Evolutionary conservation across 257 asterid species (phyloP).

Genomic region (Ligustrum vulgare): DNA sequence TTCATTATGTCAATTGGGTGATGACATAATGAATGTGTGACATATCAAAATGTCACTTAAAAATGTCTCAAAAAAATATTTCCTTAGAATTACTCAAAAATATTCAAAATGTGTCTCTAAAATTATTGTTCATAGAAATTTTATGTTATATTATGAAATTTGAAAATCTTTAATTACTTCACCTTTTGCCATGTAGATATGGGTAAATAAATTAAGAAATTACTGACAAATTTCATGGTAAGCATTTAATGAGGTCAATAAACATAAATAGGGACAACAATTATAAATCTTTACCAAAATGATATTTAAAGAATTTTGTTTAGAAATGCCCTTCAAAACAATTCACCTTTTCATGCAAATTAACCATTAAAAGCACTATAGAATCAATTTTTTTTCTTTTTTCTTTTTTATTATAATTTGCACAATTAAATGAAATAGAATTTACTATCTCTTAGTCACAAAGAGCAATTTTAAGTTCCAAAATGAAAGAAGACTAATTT

Average conservation of each 20-base stretch:
- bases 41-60: no score
- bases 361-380: neutral
- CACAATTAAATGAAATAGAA: neutral
- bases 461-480: no score
- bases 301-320: no score
- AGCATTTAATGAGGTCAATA: neutral
- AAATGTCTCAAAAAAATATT: no score
- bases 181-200: neutral
- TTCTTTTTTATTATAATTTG: neutral
- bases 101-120: no score
- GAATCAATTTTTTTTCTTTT: neutral
- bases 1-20: no score
- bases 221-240: neutral
- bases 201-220: neutral
- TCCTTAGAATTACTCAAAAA: no score
- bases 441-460: no score
- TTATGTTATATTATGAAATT: neutral
- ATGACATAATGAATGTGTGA: no score
- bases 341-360: neutral
- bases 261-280: neutral
- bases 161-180: neutral
- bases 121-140: neutral
- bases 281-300: neutral
- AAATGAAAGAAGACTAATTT: no score
- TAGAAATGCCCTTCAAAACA: neutral